These are phyloP conservation scores for Patellaria atrata DNA, from an alignment of 495 filamentous ascomycete species.

Conservation along the genomic window DNA sequence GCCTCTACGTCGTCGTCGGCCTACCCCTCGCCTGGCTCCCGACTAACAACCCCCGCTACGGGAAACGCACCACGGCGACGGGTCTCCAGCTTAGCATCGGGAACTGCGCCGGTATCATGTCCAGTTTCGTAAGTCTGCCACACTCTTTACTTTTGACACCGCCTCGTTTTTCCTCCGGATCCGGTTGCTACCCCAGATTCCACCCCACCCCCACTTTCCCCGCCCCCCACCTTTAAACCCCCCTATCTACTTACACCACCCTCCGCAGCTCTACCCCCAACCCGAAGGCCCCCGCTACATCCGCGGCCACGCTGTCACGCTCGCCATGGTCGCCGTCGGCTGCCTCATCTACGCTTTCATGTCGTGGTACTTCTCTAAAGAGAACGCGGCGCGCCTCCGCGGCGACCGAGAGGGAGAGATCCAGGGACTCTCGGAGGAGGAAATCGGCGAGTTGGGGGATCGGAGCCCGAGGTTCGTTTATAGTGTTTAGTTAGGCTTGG, in stretches of 20 bases:
- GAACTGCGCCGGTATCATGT: slow-evolving; percentile 55
- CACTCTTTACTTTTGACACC: neutral
- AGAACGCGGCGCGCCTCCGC: slow-evolving; percentile 40
- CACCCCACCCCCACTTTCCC: too few species aligned
- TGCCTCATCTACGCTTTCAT: slow-evolving; percentile 35
- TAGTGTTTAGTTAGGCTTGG: slow-evolving; percentile 36
- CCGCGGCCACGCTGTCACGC: slow-evolving; percentile 39
- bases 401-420: slow-evolving; percentile 41
- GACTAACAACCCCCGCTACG: slow-evolving; percentile 48
- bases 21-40: slow-evolving; percentile 56
- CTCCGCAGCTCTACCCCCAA: slow-evolving; percentile 24
- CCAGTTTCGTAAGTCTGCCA: slow-evolving; percentile 42
- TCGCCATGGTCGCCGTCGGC: slow-evolving; percentile 38
- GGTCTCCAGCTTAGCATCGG: slow-evolving; percentile 57
- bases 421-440: slow-evolving; percentile 43
- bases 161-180: too few species aligned
- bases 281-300: slow-evolving; percentile 34
- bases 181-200: too few species aligned
- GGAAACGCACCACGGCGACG: slow-evolving; percentile 55
- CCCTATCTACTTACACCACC: neutral
- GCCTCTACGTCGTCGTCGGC: slow-evolving; percentile 55
- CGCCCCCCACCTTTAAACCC: neutral
- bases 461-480: slow-evolving; percentile 47
- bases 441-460: slow-evolving; percentile 56
- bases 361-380: slow-evolving; percentile 38